These are phyloP conservation scores for Phytophthora sojae DNA, from an alignment of 352 stramenopile genomes.

Conservation along the genomic window DNA sequence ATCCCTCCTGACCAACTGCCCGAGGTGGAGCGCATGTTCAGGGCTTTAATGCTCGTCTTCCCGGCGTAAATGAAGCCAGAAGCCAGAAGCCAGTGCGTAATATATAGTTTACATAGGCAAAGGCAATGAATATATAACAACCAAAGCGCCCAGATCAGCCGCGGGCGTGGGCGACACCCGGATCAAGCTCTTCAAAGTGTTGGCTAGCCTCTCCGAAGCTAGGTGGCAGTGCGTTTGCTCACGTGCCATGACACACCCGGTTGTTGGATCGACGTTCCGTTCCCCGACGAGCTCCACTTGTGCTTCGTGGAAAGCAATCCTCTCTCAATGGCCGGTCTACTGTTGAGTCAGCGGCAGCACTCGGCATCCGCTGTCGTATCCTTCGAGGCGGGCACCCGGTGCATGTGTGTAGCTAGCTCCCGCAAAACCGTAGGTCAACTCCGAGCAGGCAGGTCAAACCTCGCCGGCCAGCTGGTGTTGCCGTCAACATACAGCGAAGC, in stretches of 20 bases:
- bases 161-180: not conserved
- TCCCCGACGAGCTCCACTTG: too few relatives aligned
- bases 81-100: too few relatives aligned
- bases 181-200: not conserved
- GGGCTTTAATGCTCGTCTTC: too few relatives aligned
- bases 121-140: not conserved
- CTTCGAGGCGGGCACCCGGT: not conserved
- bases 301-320: not conserved
- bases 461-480: too few relatives aligned
- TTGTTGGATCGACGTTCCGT: too few relatives aligned
- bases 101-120: too few relatives aligned
- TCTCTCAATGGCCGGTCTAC: not conserved
- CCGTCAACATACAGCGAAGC: not conserved
- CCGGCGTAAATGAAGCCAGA: too few relatives aligned
- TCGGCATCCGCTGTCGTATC: not conserved
- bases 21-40: too few relatives aligned
- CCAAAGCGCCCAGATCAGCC: slow-evolving; percentile 1
- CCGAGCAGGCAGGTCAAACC: too few relatives aligned
- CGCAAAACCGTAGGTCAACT: too few relatives aligned
- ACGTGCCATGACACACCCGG: not conserved
- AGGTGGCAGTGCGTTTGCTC: not conserved
- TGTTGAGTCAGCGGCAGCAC: not conserved
- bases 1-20: too few relatives aligned
- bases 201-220: not conserved
- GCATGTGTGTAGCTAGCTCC: too few relatives aligned